Evolutionary conservation across 1,139 yeast genomes (phyloP).

Genomic region (Candida pseudoviswanathii): DNA sequence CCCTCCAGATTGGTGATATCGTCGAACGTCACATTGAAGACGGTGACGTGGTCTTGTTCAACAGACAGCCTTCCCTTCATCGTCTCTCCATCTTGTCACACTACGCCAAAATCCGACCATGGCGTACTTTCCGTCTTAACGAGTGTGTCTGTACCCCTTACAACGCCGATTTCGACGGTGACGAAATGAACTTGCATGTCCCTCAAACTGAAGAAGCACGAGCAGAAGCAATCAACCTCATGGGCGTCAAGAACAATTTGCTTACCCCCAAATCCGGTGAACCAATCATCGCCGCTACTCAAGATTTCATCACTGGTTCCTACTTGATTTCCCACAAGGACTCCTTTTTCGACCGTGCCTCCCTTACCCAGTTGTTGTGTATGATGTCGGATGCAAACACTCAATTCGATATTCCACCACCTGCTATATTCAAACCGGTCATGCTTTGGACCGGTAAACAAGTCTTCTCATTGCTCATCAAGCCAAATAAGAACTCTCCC

Average conservation of each 20-base stretch:
- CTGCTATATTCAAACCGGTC: conserved; percentile 86
- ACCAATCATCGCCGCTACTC: conserved; percentile 99
- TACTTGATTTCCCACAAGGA: conserved; percentile 92
- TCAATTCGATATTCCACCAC: conserved; percentile 94
- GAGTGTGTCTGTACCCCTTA: conserved; percentile 99
- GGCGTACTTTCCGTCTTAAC: conserved; percentile 96
- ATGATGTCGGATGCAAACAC: conserved; percentile 95
- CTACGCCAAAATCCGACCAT: conserved; percentile 93
- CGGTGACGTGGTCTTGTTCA: conserved; percentile 93
- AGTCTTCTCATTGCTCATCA: conserved; percentile 82
- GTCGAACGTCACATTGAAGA: conserved; percentile 98
- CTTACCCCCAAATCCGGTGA: conserved; percentile 98
- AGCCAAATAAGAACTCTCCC: conserved; percentile 73
- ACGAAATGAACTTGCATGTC: conserved; percentile 95
- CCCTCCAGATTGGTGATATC: conserved; percentile 82
- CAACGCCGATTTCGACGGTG: conserved; percentile 99
- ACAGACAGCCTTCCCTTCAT: conserved; percentile 97
- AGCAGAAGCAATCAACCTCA: conserved; percentile 94
- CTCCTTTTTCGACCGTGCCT: conserved; percentile 85
- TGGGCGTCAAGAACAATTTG: conserved; percentile 96
- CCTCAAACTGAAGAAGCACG: conserved; percentile 99
- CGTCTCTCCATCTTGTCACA: conserved; percentile 92
- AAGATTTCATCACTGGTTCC: conserved; percentile 97
- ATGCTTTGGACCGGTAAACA: conserved; percentile 98
- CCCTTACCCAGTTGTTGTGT: conserved; percentile 77